phyloP scores from a whole-genome alignment of 2,329 filamentous ascomycete genomes.

The Paecilomyces fulvus region DNA sequence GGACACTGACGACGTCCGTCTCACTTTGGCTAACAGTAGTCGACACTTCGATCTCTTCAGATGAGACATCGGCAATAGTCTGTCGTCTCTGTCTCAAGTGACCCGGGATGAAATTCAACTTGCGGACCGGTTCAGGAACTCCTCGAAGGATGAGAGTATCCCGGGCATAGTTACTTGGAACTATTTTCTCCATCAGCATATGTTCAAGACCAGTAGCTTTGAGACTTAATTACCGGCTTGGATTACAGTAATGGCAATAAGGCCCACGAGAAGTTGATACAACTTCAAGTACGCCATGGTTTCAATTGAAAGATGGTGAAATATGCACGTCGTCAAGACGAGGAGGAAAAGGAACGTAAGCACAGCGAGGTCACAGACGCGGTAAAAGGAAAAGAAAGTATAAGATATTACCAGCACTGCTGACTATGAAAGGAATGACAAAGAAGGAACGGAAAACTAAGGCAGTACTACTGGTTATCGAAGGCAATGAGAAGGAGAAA shows the following conservation, averaged over 20 bases:
- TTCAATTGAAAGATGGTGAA: neutral
- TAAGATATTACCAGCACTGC: neutral
- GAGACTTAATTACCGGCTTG: neutral
- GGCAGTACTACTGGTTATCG: neutral
- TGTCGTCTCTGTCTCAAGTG: neutral
- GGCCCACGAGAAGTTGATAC: neutral
- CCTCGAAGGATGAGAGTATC: neutral
- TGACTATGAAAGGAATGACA: neutral
- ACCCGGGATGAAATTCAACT: neutral
- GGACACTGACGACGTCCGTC: neutral
- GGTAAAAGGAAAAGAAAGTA: neutral
- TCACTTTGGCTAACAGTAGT: neutral
- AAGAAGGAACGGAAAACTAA: neutral
- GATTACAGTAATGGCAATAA: neutral
- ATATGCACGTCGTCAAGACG: neutral
- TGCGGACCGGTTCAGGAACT: neutral
- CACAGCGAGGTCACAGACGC: neutral
- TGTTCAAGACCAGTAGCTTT: neutral
- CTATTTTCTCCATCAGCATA: neutral
- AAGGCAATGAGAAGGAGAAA: neutral
- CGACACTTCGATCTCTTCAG: neutral
- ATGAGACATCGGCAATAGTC: neutral
- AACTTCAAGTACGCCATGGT: neutral
- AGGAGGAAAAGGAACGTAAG: neutral
- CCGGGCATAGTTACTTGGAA: neutral